Evolutionary conservation across 2,329 filamentous ascomycete species (phyloP), one percentile per base, ranked within the genome.

Genomic region (Arachnopeziza araneosa): DNA sequence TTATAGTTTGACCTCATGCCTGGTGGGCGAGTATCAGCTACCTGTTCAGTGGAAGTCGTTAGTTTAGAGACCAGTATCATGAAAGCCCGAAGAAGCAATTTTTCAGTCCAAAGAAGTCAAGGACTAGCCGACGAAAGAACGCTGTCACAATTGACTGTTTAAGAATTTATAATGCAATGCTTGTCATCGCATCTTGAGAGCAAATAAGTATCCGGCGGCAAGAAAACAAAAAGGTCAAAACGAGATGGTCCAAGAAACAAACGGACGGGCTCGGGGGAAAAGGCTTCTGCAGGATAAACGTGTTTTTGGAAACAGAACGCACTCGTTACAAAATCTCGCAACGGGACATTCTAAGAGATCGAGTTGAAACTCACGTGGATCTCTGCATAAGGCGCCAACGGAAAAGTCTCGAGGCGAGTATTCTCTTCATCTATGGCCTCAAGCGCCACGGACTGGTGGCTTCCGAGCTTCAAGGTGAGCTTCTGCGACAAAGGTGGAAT

Each of bases 401-500:
- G 81, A 72, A 90, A 93, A 66, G 73, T 80, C 66, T 77, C 82
- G 69, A 92, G 80, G 71, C 80, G 78, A 56, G 83, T 83, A 56
- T 77, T 78, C 62, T 96, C 90, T 75, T 97, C 91, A 70, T 93
- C 84, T 49, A 80, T 77, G 52, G 87, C 87, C 69, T 87, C 81
- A 68, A 96, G 79, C 56, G 87, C 75, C 66, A 90, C 80, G 63
- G 80, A 79, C 64, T 86, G 81, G 68, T 85, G 81, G 59, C 78
- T 75, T 36, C 82, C 79, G 19, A 86, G 78, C 72, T 87, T 90
- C 71, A 97, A 79, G 30, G 80, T 86, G 63, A 99, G 82, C 63
- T 80, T 84, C 75, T 98, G 95, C 62, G 82, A 86, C 30, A 82
- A 83, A 12, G 93, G 90, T 19, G 95, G 93, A 48, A 98, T 86